Base-by-base conservation (phyloP, 805 yeast species). In the Torulaspora indica region DNA sequence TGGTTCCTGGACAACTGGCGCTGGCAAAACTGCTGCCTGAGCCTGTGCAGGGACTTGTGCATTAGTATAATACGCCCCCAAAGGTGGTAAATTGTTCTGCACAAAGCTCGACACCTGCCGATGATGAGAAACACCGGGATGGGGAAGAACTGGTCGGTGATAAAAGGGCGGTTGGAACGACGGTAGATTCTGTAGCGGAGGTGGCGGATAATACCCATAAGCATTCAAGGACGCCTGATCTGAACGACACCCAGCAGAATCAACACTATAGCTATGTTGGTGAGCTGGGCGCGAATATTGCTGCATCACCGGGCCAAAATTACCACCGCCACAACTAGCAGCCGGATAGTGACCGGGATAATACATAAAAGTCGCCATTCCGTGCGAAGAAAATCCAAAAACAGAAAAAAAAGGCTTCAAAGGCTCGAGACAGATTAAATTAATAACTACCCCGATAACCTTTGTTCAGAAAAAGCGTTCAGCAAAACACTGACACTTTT, bases 361-460 rank as follows among this genome's bases (percentile, higher is more conserved):
- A 38, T 48, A 49, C 51, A 44, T 46, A 38, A 46, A 48, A 24
- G 55, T 38, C 37, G 53, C 47, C 53, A 49, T 38, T 23, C 24
- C 31, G 18, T 13, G 23, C 25, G 12, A 22, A 28, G 33, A 38
- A 32, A 40, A n/a, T n/a, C n/a, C 20, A 24, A 30, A 42, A 36
- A 36, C 18, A 33, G 23, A 39, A 32, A 33, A 43, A 39, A 37
- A 43, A 42, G 23, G 20, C 31, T 34, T 35, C 40, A 36, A 24
- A 40, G 35, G 43, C 18, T 40, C 42, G 51, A 56, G 63, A 58
- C 62, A 58, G 57, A 61, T 58, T 61, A 61, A 61, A 53, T 50
- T 49, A 61, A 61, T 61, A 61, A 61, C 63, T 61, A 55, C 53
- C 66, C 55, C 49, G 46, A 47, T 34, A 30, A 28, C 28, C 39